Conservation (phyloP, 441 rosid genomes). For the Arabidopsis lyrata region DNA sequence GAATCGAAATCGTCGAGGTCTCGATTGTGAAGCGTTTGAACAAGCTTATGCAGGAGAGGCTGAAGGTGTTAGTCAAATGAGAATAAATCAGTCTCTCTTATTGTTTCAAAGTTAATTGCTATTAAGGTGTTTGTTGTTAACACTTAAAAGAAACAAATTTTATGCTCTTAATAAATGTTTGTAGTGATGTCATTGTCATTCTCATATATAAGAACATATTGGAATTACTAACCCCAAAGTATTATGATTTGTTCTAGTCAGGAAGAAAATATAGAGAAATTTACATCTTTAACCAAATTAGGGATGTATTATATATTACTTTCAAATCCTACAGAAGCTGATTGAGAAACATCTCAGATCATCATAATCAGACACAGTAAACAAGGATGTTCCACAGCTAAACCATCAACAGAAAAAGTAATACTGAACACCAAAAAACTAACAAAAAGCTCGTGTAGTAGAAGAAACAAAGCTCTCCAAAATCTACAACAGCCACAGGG, state of each 20-base stretch:
- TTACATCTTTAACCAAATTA: neutral
- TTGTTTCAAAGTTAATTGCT: constrained; percentile 15
- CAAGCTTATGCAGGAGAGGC: constrained; percentile 27
- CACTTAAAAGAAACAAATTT: neutral
- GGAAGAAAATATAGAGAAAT: neutral
- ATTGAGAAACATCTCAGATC: neutral
- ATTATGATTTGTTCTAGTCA: neutral
- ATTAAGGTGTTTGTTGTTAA: constrained; percentile 1
- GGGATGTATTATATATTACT: constrained; percentile 7
- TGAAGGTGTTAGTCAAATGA: constrained; percentile 14
- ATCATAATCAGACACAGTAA: constrained; percentile 8
- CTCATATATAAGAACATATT: constrained; percentile 12
- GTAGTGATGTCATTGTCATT: neutral
- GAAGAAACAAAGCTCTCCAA: constrained; percentile 36
- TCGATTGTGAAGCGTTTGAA: constrained; percentile 32
- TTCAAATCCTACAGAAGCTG: constrained; percentile 26
- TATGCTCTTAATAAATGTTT: constrained; percentile 2
- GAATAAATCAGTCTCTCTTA: constrained; percentile 35
- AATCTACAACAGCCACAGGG: constrained; percentile 38
- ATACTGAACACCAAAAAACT: constrained; percentile 8
- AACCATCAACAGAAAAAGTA: constrained; percentile 12
- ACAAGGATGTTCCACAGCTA: constrained; percentile 26
- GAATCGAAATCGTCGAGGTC: constrained; percentile 40
- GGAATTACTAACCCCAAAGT: neutral
- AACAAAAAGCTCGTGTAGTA: constrained; percentile 22